Base-by-base conservation (phyloP, 2,329 filamentous ascomycete genomes). In the Botryotinia convoluta region DNA sequence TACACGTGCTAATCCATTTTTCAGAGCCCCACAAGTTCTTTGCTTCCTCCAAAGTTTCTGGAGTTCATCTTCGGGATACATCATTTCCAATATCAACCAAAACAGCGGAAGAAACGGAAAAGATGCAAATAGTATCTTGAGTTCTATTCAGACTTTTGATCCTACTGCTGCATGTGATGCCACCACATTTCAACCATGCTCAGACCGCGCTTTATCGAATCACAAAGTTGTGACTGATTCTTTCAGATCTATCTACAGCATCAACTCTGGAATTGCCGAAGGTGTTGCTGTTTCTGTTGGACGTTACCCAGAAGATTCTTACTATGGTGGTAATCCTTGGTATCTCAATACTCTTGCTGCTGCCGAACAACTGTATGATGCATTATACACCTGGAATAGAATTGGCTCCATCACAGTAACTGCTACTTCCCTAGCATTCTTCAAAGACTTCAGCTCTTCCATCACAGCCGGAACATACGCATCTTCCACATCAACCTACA, bases 251-350 rank as follows among this genome's bases (percentile, higher is more conserved):
- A 84, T 91, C 73, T 95, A 95, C 81, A 79, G 82, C 22, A 85
- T 95, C 82, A 96, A 96, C 83, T 84, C 83, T 7, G 91, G 89
- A 8, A 88, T 91, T 69, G 77, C 87, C 3, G 82, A 86, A 45
- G 90, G 91, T 32, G 82, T 82, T 26, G 91, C 91, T 12, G 85
- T 89, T 16, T 86, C 89, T 10, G 84, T 92, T 9, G 91, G 92
- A 62, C 85, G 92, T 74, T 93, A 94, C 79, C 82, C 89, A 0
- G 91, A 93, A 81, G 93, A 97, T 77, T 82, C 85, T 6, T 96
- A 95, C 82, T 92, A 91, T 81, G 89, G 89, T 74, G 93, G 92
- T 1, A 94, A 96, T 81, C 93, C 93, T 1, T 96, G 93, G 93
- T 93, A 94, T 78, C 86, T 95, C 20, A 87, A 87, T 77, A 95